phyloP scores from a whole-genome alignment of 768 basidiomycete genomes.

The Austroboletus festivus region DNA sequence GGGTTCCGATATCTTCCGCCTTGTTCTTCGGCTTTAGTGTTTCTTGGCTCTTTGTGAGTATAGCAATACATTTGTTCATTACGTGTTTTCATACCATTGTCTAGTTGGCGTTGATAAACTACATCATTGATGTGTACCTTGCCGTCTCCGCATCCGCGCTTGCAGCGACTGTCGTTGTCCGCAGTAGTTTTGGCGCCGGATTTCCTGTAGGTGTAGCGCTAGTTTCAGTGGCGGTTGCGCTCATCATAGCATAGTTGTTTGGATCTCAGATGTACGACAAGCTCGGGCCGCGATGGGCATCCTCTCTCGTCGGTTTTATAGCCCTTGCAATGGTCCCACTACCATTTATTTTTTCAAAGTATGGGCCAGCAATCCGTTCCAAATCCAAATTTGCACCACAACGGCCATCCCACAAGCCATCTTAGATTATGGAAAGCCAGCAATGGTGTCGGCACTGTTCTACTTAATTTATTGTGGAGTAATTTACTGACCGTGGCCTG shows the following conservation, averaged over 20 bases:
- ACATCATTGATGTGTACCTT: constrained; percentile 60
- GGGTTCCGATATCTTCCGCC: constrained; percentile 53
- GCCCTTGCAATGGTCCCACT: constrained; percentile 52
- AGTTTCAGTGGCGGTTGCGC: background rate
- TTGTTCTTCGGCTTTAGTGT: constrained; percentile 50
- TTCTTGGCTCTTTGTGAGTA: constrained; percentile 52
- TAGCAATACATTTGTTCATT: background rate
- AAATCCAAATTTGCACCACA: constrained; percentile 44
- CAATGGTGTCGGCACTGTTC: too few species aligned
- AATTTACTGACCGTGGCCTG: too few species aligned
- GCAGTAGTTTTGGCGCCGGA: constrained; percentile 51
- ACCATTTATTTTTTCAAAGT: constrained; percentile 45
- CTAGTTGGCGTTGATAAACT: constrained; percentile 54
- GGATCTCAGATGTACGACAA: constrained; percentile 51
- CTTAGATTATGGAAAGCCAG: too few species aligned
- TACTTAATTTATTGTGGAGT: too few species aligned
- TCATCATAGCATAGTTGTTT: constrained; percentile 37
- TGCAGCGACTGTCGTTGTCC: constrained; percentile 49
- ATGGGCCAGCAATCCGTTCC: constrained; percentile 40
- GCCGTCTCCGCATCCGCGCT: constrained; percentile 55
- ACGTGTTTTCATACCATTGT: background rate
- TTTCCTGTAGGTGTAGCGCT: constrained; percentile 34
- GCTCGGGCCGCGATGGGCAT: constrained; percentile 56
- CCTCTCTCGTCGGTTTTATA: constrained; percentile 51
- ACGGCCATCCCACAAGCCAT: constrained; percentile 9